Conservation (phyloP, 2,329 filamentous ascomycete species). For the Parafenestella ontariensis region DNA sequence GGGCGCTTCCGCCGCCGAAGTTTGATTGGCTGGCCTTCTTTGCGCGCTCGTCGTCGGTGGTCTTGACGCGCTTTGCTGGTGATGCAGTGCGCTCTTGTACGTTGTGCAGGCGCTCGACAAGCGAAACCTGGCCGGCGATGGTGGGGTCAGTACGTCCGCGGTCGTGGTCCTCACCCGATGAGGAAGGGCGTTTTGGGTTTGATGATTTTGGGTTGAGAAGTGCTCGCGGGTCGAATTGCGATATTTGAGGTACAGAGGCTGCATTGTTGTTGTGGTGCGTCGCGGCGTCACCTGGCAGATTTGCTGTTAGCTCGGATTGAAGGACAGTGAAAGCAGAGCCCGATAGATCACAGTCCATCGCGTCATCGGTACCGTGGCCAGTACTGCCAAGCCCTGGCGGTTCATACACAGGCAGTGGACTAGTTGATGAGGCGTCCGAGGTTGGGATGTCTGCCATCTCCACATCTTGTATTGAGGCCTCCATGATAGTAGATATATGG, state of each 20-base stretch:
- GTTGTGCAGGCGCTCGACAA: slow-evolving; percentile 79
- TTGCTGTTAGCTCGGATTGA: slow-evolving; percentile 25
- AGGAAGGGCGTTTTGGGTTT: slow-evolving; percentile 40
- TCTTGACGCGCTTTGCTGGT: slow-evolving; percentile 53
- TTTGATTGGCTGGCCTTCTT: slow-evolving; percentile 24
- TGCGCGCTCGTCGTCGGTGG: slow-evolving; percentile 27
- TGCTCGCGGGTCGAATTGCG: slow-evolving; percentile 36
- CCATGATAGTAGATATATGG: slow-evolving; percentile 1
- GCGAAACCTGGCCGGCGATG: slow-evolving; percentile 58
- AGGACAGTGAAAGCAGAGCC: slow-evolving; percentile 2
- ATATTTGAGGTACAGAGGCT: slow-evolving; percentile 9
- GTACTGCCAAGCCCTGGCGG: neutral
- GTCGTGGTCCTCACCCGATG: slow-evolving; percentile 25
- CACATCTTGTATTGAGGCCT: neutral
- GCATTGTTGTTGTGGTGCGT: slow-evolving; percentile 22
- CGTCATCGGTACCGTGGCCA: neutral
- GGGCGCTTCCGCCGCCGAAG: slow-evolving; percentile 39
- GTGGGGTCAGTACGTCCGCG: slow-evolving; percentile 31
- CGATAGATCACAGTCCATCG: neutral
- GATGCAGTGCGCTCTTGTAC: slow-evolving; percentile 69
- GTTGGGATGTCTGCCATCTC: slow-evolving; percentile 1
- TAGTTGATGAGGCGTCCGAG: neutral
- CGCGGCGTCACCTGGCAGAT: slow-evolving; percentile 25
- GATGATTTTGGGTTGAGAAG: slow-evolving; percentile 45
- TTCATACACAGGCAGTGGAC: slow-evolving; percentile 1